Evolutionary conservation across 345 rosid species (phyloP), one percentile per base, ranked within the genome.

Genomic region (Eucalyptus cloeziana): DNA sequence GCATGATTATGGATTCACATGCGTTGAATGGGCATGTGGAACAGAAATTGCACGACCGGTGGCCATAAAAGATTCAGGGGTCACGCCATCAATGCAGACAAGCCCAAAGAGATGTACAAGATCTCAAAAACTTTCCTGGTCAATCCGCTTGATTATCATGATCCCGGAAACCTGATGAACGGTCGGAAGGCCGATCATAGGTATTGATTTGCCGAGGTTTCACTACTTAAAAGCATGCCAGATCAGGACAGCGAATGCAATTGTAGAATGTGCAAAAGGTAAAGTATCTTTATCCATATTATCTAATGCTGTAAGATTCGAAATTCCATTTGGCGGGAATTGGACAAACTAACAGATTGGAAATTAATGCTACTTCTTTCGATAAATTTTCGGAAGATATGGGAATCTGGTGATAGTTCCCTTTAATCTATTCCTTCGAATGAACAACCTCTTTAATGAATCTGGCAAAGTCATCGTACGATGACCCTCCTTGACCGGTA

Each of bases 141-240:
- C 3, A 76, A 89, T 44, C 44, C 80, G 10, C 45, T 22, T 25
- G 25, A 9, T 54, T 22, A 24, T 3, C 60, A 54, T n/a, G 50
- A 69, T 19, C 44, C 31, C 60, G 30, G 51, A 43, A 43, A 43
- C 44, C 44, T 0, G 44, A 43, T 88, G 71, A 93, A 91, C 86
- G 92, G 91, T 67, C 5, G 31, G 69, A 91, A 91, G 87, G 88
- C 81, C 58, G 93, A 91, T 95, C 44, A 43, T 43, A 43, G 44
- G 44, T 43, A 43, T 6, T 89, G 88, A 54, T 8, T 54, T 54
- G 60, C 25, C 7, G 24, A 54, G 10, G 25, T 19, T 54, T 54
- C 60, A 54, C 60, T 54, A 3, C 60, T 21, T 21, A 54, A 54
- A 54, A 8, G 60, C 25, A 54, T 54, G 60, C 60, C 8, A 54